Percentiles rank a stretch among this genome's conserved stretches.
Evolutionary conservation across 1,284 basidiomycete species (phyloP).

Genomic region (Melampsora americana): DNA sequence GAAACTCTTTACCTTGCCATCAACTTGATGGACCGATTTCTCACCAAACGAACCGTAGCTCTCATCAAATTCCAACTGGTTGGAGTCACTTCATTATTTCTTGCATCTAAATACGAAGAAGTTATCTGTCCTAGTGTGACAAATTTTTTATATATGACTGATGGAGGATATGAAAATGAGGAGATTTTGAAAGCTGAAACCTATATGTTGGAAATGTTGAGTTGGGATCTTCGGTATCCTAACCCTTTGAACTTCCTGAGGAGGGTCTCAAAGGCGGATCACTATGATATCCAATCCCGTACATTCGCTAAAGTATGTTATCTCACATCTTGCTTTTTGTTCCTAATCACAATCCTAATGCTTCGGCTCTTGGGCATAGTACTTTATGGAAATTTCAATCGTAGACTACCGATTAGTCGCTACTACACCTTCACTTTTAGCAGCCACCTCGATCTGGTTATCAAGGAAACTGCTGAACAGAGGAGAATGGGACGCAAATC

Average conservation of each 20-base stretch:
- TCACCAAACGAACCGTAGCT: conserved; percentile 82
- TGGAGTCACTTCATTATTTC: conserved; percentile 87
- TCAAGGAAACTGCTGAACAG: conserved; percentile 76
- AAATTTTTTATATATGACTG: conserved; percentile 84
- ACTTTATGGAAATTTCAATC: conserved; percentile 82
- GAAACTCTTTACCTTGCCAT: conserved; percentile 92
- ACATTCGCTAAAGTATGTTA: conserved; percentile 71
- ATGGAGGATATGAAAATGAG: conserved; percentile 76
- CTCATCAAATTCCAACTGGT: conserved; percentile 91
- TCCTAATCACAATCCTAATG: neutral
- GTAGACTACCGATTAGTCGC: conserved; percentile 81
- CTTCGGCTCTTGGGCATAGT: conserved; percentile 53
- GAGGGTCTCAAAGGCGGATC: conserved; percentile 90
- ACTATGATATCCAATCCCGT: conserved; percentile 84
- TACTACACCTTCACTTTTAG: conserved; percentile 76
- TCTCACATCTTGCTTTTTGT: neutral
- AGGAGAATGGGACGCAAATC: conserved; percentile 80
- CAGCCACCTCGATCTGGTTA: conserved; percentile 88
- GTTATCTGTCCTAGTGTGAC: conserved; percentile 82
- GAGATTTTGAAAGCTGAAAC: conserved; percentile 92
- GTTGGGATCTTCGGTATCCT: conserved; percentile 87
- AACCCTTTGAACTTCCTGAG: conserved; percentile 91
- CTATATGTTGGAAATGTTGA: conserved; percentile 84
- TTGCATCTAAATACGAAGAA: conserved; percentile 94
- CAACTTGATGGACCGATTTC: conserved; percentile 96